Evolutionary conservation across 192 early-diverging fungal genomes (phyloP), one percentile per base, ranked within the genome.

Genomic region (Podila epicladia): DNA sequence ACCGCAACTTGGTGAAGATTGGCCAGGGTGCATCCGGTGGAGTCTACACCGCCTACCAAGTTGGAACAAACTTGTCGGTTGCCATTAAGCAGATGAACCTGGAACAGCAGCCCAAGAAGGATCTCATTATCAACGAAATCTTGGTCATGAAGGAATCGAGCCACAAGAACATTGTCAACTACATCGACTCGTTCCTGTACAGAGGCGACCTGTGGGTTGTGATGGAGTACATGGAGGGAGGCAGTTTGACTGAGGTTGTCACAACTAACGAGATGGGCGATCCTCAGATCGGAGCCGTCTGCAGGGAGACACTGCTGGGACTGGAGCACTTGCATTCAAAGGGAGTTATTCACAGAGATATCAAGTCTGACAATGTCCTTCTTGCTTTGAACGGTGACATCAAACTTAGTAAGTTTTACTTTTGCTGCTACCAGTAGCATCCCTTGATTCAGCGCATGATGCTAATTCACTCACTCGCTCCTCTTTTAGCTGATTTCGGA

Each of bases 21-120:
- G 95, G 96, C 13, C 94, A 97, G 82, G 96, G 77, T 24, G 97
- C 97, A 17, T 98, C 96, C 37, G 97, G 96, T 31, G 93, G 94
- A 49, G 97, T 98, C 28, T 97, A 90, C 67, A 96, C 92, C 5
- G 94, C 97, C 4, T 91, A 94, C 83, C 89, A 91, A 41, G 80
- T 91, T 0, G 82, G 82, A n/a, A 91, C 90, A 9, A 88, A 89
- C 49, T 66, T 89, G 12, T 87, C 90, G 6, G 97, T 97, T 2
- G 97, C 96, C 4, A 97, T 98, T 82, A 98, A 98, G 85, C 96
- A 97, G 79, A 98, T 97, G 95, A 94, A 97, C 67, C 82, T 98
- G 61, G 92, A 96, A 75, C 92, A 95, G 79, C 97, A 98, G 84
- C 95, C 96, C 33, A 97, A 97, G 78, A 97, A 97, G 86, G 97